Evolutionary conservation across 2,329 filamentous ascomycete genomes (phyloP).

Genomic region (Penicillium verrucosum): DNA sequence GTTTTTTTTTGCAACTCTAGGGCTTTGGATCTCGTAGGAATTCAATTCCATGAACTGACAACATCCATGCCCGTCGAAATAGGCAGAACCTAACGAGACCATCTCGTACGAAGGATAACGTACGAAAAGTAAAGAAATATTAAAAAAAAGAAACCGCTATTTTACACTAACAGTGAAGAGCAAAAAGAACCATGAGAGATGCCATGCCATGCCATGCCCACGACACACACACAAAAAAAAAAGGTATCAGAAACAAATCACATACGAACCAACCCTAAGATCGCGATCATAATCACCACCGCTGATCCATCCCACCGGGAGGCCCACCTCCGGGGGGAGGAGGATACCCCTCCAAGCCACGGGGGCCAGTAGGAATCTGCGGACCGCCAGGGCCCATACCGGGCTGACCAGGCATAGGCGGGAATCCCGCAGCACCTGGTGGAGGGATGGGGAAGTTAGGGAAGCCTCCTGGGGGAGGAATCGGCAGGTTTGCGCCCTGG

Average conservation of each 20-base stretch:
- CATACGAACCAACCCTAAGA: neutral
- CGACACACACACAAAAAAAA: constrained; percentile 3
- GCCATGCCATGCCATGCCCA: constrained; percentile 9
- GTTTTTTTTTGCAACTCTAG: neutral
- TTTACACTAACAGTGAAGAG: constrained; percentile 18
- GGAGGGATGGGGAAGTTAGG: constrained; percentile 27
- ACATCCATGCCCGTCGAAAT: neutral
- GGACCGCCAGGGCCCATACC: constrained; percentile 12
- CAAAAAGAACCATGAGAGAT: neutral
- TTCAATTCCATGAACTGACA: neutral
- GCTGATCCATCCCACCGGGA: constrained; percentile 31
- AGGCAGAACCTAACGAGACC: neutral
- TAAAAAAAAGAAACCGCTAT: constrained; percentile 18
- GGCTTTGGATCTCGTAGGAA: neutral
- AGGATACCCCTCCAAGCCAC: constrained; percentile 29
- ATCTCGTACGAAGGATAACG: neutral
- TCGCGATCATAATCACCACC: constrained; percentile 26
- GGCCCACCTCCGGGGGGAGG: constrained; percentile 30
- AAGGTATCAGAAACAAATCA: constrained; percentile 8
- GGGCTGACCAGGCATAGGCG: constrained; percentile 32
- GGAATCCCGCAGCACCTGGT: constrained; percentile 35
- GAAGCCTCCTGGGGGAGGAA: constrained; percentile 45
- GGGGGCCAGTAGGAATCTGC: constrained; percentile 28
- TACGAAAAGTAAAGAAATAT: neutral
- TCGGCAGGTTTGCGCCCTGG: constrained; percentile 42